Evolutionary conservation across 345 rosid species (phyloP).

Genomic region (Salix udensis): DNA sequence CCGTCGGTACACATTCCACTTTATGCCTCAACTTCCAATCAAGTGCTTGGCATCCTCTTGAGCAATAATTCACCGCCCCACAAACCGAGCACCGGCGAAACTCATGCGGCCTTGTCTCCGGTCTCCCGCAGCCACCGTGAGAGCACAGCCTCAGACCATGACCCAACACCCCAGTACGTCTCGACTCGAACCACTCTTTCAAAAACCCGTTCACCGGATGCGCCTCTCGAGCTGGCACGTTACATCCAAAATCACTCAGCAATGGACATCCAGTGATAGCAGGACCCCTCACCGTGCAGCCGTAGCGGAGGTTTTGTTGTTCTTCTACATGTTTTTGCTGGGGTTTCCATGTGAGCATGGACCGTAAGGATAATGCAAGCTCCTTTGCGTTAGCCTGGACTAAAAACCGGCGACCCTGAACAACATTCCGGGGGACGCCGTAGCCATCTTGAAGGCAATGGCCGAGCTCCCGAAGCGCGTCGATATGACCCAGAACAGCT

Average conservation of each 20-base stretch:
- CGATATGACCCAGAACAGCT: conserved; percentile 53
- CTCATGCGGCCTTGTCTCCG: conserved; percentile 81
- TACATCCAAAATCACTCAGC: conserved; percentile 40
- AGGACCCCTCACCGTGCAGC: background rate
- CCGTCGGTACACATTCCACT: conserved; percentile 56
- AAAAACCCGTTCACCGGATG: conserved; percentile 55
- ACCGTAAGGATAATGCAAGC: conserved; percentile 35
- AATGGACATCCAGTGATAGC: conserved; percentile 14
- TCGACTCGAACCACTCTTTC: conserved; percentile 56
- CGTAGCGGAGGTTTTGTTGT: background rate
- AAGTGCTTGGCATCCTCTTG: conserved; percentile 86
- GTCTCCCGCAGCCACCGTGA: conserved; percentile 53
- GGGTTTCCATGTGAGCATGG: conserved; percentile 12
- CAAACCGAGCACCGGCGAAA: conserved; percentile 85
- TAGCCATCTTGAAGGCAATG: conserved; percentile 75
- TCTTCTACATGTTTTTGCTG: background rate
- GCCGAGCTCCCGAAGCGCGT: conserved; percentile 63
- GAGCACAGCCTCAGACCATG: conserved; percentile 45
- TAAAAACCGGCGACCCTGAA: conserved; percentile 51
- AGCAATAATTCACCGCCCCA: conserved; percentile 79
- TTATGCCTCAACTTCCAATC: conserved; percentile 86
- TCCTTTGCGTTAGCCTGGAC: conserved; percentile 62
- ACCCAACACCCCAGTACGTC: conserved; percentile 5
- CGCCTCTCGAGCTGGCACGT: conserved; percentile 35
- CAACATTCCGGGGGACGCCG: conserved; percentile 44